phyloP scores from a whole-genome alignment of 345 rosid species.

The Hibiscus tridactylites region DNA sequence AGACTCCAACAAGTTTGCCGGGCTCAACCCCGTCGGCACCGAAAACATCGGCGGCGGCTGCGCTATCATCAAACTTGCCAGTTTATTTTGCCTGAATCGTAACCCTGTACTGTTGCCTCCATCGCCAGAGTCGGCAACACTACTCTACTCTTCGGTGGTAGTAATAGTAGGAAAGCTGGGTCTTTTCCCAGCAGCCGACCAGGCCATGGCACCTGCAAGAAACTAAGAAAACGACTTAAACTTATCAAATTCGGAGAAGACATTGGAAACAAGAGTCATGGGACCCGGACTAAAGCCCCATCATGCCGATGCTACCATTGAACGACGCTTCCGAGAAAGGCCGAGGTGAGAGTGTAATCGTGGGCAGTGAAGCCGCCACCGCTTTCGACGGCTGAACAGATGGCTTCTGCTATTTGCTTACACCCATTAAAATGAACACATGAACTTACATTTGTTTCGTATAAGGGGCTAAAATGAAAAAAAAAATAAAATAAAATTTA shows the following conservation, averaged over 20 bases:
- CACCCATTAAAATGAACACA: conserved; percentile 28
- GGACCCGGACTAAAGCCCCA: conserved; percentile 86
- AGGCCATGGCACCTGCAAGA: conserved; percentile 70
- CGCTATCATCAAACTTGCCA: conserved; percentile 34
- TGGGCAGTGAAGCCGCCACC: conserved; percentile 31
- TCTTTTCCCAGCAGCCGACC: conserved; percentile 31
- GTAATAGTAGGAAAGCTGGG: neutral
- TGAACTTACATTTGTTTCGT: too few relatives aligned
- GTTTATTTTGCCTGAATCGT: conserved; percentile 39
- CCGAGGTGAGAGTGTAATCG: conserved; percentile 52
- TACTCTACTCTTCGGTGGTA: neutral
- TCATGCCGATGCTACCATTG: conserved; percentile 18
- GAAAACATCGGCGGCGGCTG: conserved; percentile 44
- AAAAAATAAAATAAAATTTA: too few relatives aligned
- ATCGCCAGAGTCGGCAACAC: conserved; percentile 14
- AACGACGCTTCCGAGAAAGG: conserved; percentile 37
- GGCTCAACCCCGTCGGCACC: conserved; percentile 45
- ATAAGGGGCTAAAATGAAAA: too few relatives aligned
- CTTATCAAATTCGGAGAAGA: conserved; percentile 61
- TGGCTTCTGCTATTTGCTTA: conserved; percentile 20
- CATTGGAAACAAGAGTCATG: conserved; percentile 69
- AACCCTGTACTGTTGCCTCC: conserved; percentile 28
- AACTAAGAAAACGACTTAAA: conserved; percentile 70
- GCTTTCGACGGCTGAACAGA: conserved; percentile 26
- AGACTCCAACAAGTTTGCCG: conserved; percentile 53